phyloP scores from a whole-genome alignment of 176 grass and related monocot genomes.

The Phoenix dactylifera region DNA sequence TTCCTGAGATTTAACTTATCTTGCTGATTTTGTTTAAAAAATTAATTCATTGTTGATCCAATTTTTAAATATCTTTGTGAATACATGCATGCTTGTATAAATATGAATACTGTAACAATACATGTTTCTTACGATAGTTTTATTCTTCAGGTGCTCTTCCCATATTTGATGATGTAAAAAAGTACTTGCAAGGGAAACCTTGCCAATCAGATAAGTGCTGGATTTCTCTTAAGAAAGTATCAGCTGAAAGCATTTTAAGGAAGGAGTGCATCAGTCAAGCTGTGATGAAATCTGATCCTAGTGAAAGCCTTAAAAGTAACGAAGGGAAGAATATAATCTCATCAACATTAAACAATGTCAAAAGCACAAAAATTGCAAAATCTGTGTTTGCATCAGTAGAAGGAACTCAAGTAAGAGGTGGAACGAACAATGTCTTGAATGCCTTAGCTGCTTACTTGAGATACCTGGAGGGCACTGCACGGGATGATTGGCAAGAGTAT shows the following conservation, averaged over 20 bases:
- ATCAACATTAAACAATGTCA: slow-evolving; percentile 9
- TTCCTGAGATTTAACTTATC: slow-evolving; percentile 1
- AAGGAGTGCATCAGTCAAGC: slow-evolving; percentile 12
- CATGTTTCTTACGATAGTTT: slow-evolving; percentile 7
- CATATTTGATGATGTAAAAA: slow-evolving; percentile 69
- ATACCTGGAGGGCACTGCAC: slow-evolving; percentile 83
- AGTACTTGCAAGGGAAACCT: slow-evolving; percentile 27
- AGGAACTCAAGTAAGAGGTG: slow-evolving; percentile 61
- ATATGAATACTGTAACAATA: neutral
- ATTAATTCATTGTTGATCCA: too few relatives aligned
- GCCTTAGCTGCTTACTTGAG: slow-evolving; percentile 77
- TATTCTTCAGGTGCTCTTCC: slow-evolving; percentile 54
- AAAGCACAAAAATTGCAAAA: slow-evolving; percentile 36
- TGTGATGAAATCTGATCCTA: slow-evolving; percentile 29
- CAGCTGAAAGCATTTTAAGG: slow-evolving; percentile 47
- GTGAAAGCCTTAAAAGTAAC: slow-evolving; percentile 18
- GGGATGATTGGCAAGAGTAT: slow-evolving; percentile 93
- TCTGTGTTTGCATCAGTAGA: slow-evolving; percentile 74
- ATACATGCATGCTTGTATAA: slow-evolving; percentile 1
- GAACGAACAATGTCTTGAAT: slow-evolving; percentile 50
- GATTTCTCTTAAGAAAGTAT: slow-evolving; percentile 34
- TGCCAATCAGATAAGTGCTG: slow-evolving; percentile 36
- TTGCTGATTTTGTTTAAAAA: too few relatives aligned
- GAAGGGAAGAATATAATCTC: slow-evolving; percentile 21
- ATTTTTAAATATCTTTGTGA: too few relatives aligned